phyloP scores from a whole-genome alignment of 1,139 yeast species.

The Pneumocystis sp. region DNA sequence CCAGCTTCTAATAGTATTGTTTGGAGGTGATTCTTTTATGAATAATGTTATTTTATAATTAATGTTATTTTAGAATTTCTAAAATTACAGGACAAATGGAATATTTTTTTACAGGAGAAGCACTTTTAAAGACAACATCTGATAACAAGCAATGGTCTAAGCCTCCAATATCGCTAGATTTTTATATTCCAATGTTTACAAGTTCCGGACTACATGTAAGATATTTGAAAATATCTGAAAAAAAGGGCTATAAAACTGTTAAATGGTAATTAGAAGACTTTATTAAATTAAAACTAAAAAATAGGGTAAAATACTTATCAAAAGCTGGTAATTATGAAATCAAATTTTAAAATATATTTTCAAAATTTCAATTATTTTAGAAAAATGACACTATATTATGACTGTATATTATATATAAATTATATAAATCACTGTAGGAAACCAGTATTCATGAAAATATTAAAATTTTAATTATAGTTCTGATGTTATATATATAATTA shows the following conservation, averaged over 20 bases:
- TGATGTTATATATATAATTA: not conserved
- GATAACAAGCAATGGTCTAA: constrained; percentile 39
- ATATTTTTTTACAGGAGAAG: constrained; percentile 38
- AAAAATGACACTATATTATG: not conserved
- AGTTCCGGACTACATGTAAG: constrained; percentile 65
- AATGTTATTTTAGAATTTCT: constrained; percentile 28
- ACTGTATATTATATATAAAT: not conserved
- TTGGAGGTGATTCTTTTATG: constrained; percentile 35
- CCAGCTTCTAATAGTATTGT: constrained; percentile 49
- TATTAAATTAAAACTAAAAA: constrained; percentile 40
- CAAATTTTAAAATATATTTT: constrained; percentile 32
- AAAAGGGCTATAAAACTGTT: constrained; percentile 49
- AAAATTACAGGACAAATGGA: constrained; percentile 58
- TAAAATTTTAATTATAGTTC: not conserved
- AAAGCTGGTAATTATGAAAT: constrained; percentile 70
- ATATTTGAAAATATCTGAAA: constrained; percentile 55
- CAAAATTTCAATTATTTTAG: not conserved
- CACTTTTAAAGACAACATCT: constrained; percentile 29
- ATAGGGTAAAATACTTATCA: constrained; percentile 71
- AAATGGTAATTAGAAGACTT: constrained; percentile 73
- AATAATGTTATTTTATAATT: not conserved
- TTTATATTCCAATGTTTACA: constrained; percentile 61
- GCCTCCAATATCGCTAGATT: constrained; percentile 65
- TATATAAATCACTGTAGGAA: not conserved
- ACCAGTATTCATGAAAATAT: not conserved